These are phyloP conservation scores for Beauveria asiatica DNA, from an alignment of 2,329 filamentous ascomycete species.

Conservation along the genomic window DNA sequence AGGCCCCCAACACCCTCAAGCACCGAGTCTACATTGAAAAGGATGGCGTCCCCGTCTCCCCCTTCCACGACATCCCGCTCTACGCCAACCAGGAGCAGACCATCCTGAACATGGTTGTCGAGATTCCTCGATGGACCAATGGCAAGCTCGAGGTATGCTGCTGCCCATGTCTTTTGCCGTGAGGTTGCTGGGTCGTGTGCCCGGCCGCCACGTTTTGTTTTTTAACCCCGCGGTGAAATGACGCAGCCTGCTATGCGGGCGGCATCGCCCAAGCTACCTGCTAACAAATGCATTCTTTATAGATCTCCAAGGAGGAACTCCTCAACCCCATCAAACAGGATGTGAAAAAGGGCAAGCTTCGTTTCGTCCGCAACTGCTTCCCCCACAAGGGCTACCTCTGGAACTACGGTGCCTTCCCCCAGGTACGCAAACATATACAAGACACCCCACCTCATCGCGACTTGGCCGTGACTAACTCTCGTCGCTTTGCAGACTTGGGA, in stretches of 20 bases:
- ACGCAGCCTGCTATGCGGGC: not conserved
- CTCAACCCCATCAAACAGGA: slow-evolving; percentile 99
- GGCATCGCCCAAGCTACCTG: not conserved
- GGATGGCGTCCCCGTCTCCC: slow-evolving; percentile 86
- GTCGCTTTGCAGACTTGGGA: slow-evolving; percentile 74
- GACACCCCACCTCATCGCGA: slow-evolving; percentile 8
- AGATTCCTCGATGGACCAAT: slow-evolving; percentile 99
- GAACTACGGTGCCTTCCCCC: slow-evolving; percentile 99
- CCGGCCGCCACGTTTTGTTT: not conserved
- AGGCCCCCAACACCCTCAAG: slow-evolving; percentile 84
- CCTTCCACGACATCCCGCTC: slow-evolving; percentile 97
- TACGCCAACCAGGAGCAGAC: slow-evolving; percentile 95
- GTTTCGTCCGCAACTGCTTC: slow-evolving; percentile 99
- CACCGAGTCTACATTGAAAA: slow-evolving; percentile 97
- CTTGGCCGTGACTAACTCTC: slow-evolving; percentile 12
- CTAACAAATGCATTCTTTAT: slow-evolving; percentile 6
- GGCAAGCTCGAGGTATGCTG: slow-evolving; percentile 88
- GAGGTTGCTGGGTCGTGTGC: slow-evolving; percentile 2
- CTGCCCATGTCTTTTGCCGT: not conserved
- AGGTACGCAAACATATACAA: slow-evolving; percentile 47
- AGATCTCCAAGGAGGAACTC: slow-evolving; percentile 98
- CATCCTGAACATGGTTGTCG: slow-evolving; percentile 97
- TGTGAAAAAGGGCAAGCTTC: slow-evolving; percentile 98
- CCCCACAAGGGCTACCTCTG: slow-evolving; percentile 99
- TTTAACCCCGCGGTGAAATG: slow-evolving; percentile 5